Evolutionary conservation across 1,284 basidiomycete genomes (phyloP).

Genomic region (Fomitiporia mediterranea): DNA sequence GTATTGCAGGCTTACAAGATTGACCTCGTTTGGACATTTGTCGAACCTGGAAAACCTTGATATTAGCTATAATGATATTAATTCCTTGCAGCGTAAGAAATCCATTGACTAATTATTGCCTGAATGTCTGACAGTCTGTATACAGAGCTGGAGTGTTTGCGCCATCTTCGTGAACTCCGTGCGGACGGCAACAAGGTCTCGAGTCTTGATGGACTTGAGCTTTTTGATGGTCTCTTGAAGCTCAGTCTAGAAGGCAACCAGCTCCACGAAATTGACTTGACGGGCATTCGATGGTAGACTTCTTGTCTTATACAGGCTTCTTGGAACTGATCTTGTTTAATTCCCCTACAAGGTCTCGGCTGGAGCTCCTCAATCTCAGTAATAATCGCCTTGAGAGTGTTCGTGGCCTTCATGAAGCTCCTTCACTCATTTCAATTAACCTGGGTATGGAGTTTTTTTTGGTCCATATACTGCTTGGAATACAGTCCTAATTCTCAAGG

Average conservation of each 20-base stretch:
- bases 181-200: slow-evolving; percentile 82
- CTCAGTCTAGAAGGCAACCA: slow-evolving; percentile 79
- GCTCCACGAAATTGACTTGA: slow-evolving; percentile 62
- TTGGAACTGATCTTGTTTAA: neutral
- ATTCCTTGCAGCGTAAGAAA: slow-evolving; percentile 79
- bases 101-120: neutral
- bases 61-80: slow-evolving; percentile 87
- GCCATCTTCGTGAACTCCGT: slow-evolving; percentile 83
- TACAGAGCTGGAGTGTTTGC: slow-evolving; percentile 77
- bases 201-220: slow-evolving; percentile 74
- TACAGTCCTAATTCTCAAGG: neutral
- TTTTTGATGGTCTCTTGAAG: slow-evolving; percentile 76
- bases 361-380: slow-evolving; percentile 83
- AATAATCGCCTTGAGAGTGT: slow-evolving; percentile 68
- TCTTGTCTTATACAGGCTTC: neutral
- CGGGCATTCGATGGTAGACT: slow-evolving; percentile 65
- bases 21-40: slow-evolving; percentile 89
- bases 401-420: slow-evolving; percentile 56
- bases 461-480: no score
- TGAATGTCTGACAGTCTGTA: neutral
- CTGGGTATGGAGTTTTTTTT: slow-evolving; percentile 56
- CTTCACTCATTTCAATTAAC: slow-evolving; percentile 68
- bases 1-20: slow-evolving; percentile 64
- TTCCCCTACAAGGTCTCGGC: slow-evolving; percentile 58
- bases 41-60: slow-evolving; percentile 85